These are phyloP conservation scores for Aaosphaeria pasadenensis DNA, from an alignment of 2,329 filamentous ascomycete species.

Conservation along the genomic window DNA sequence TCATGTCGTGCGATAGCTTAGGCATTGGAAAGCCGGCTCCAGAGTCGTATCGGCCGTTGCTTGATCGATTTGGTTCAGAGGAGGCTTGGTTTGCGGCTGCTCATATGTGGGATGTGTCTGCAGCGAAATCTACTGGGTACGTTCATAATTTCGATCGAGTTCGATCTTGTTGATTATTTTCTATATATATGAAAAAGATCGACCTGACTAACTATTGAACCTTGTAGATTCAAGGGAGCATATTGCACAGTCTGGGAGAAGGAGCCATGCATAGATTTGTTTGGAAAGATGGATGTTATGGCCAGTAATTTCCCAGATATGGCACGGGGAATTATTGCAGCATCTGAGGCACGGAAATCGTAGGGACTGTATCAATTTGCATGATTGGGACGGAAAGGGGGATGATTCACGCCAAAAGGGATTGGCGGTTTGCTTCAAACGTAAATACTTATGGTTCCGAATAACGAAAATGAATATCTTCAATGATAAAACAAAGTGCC, in stretches of 20 bases:
- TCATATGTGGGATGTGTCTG: slow-evolving; percentile 59
- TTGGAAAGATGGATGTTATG: not conserved
- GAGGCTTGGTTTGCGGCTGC: slow-evolving; percentile 57
- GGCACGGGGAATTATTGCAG: not conserved
- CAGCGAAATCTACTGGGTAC: slow-evolving; percentile 47
- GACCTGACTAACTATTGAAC: not conserved
- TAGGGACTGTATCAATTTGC: not conserved
- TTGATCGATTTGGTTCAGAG: slow-evolving; percentile 40
- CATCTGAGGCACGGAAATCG: not conserved
- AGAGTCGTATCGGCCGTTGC: slow-evolving; percentile 45
- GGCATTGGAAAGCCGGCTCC: slow-evolving; percentile 52
- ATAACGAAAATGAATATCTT: not conserved
- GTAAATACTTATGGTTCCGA: not conserved
- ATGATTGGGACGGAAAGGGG: not conserved
- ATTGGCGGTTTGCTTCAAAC: not conserved
- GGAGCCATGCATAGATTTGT: not conserved
- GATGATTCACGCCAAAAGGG: not conserved
- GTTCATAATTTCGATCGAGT: not conserved
- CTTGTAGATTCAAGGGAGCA: not conserved
- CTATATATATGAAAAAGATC: not conserved
- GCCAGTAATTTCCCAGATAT: not conserved
- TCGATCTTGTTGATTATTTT: not conserved
- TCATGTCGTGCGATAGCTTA: slow-evolving; percentile 50
- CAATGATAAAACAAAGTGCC: not conserved
- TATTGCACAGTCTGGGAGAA: not conserved